Evolutionary conservation across 2,329 filamentous ascomycete species (phyloP).

Genomic region (Thelonectria rubi): DNA sequence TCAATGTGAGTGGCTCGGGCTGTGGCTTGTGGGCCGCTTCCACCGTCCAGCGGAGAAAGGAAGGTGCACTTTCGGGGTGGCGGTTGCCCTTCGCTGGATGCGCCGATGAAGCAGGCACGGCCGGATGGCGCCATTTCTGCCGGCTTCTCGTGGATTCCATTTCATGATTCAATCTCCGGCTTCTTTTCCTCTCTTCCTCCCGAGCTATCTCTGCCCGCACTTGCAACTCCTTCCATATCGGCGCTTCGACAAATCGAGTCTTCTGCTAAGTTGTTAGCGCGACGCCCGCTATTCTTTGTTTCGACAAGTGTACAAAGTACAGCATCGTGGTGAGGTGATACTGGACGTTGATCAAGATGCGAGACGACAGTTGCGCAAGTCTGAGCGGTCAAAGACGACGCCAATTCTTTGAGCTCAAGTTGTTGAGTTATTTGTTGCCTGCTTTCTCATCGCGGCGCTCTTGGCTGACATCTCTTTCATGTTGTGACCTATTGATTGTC

Average conservation of each 20-base stretch:
- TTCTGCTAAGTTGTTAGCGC: too few species aligned
- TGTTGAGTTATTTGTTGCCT: too few species aligned
- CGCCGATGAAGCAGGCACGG: neutral
- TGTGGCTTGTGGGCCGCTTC: constrained; percentile 15
- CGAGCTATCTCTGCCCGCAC: neutral
- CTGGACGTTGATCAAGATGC: too few species aligned
- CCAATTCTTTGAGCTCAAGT: neutral
- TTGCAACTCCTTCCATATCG: neutral
- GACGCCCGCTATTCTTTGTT: too few species aligned
- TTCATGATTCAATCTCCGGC: constrained; percentile 18
- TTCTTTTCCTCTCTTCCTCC: too few species aligned
- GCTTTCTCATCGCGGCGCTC: neutral
- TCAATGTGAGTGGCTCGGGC: constrained; percentile 11
- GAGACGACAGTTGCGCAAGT: too few species aligned
- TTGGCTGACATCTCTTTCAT: neutral
- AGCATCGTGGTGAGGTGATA: too few species aligned
- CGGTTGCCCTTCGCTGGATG: constrained; percentile 6
- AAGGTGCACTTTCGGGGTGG: constrained; percentile 6
- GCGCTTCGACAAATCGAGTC: neutral
- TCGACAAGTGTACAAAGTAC: too few species aligned
- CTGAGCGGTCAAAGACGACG: neutral
- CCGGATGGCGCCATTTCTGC: constrained; percentile 37
- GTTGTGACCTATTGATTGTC: neutral
- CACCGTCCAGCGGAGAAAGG: constrained; percentile 1
- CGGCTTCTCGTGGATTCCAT: constrained; percentile 36